These are phyloP conservation scores for Vigna hirtella DNA, from an alignment of 306 rosid species.

Conservation along the genomic window DNA sequence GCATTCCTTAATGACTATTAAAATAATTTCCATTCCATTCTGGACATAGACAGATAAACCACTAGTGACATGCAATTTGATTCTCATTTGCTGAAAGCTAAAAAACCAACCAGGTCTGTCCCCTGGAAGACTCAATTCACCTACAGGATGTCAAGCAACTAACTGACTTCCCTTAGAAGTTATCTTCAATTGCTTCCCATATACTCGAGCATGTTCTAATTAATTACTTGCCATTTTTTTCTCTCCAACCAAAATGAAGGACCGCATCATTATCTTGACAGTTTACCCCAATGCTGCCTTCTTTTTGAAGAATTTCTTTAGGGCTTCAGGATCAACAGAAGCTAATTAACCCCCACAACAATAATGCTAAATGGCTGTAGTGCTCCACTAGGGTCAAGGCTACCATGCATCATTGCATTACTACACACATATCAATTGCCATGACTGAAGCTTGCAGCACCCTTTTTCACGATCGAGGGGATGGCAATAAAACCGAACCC, in stretches of 20 bases:
- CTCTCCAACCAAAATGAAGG: slow-evolving; percentile 16
- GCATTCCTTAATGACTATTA: slow-evolving; percentile 22
- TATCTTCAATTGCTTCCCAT: slow-evolving; percentile 21
- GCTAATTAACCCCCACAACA: slow-evolving; percentile 22
- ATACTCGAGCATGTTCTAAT: slow-evolving; percentile 20
- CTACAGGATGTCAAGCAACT: slow-evolving; percentile 15
- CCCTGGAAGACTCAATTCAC: neutral
- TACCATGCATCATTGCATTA: neutral
- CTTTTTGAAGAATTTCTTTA: neutral
- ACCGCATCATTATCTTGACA: slow-evolving; percentile 16
- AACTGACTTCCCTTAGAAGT: neutral
- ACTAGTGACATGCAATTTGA: slow-evolving; percentile 28
- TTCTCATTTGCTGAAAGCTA: slow-evolving; percentile 12
- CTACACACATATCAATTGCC: neutral
- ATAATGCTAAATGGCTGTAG: slow-evolving; percentile 9
- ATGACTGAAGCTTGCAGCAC: neutral
- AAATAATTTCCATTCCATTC: slow-evolving; percentile 32
- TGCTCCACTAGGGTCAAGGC: neutral
- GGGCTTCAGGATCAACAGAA: slow-evolving; percentile 33
- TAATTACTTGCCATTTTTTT: slow-evolving; percentile 16
- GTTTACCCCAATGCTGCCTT: slow-evolving; percentile 10
- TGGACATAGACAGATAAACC: slow-evolving; percentile 7
- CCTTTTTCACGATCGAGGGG: neutral
- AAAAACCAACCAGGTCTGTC: slow-evolving; percentile 22
- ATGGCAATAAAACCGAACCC: neutral